Conservation (phyloP, 371 early-diverging fungal species). For the Syncephalastrum contaminatum region DNA sequence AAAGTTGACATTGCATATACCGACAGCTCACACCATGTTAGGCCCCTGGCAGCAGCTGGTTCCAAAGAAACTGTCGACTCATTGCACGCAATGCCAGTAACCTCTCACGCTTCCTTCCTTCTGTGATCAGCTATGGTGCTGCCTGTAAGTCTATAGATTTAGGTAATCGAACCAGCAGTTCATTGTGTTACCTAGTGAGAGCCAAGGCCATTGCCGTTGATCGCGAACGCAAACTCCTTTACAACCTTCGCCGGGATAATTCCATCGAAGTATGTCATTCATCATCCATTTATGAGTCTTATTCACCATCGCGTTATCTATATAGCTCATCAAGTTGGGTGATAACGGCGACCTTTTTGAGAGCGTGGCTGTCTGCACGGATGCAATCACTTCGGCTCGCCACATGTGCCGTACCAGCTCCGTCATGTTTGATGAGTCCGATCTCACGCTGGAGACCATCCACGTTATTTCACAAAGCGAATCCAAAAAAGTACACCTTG, state of each 20-base stretch:
- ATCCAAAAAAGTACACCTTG: slow-evolving; percentile 60
- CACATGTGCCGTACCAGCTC: slow-evolving; percentile 48
- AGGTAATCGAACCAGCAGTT: slow-evolving; percentile 9
- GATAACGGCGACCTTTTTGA: slow-evolving; percentile 22
- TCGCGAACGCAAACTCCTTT: slow-evolving; percentile 67
- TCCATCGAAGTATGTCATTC: slow-evolving; percentile 60
- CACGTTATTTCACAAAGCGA: slow-evolving; percentile 65
- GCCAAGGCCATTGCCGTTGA: slow-evolving; percentile 66
- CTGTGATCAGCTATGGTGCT: no score
- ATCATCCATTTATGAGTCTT: not conserved
- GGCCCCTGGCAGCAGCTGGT: slow-evolving; percentile 55
- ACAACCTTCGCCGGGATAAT: slow-evolving; percentile 63
- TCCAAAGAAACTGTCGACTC: slow-evolving; percentile 66
- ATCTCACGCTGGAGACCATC: slow-evolving; percentile 60
- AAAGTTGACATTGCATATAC: not conserved
- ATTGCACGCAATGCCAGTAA: slow-evolving; percentile 53
- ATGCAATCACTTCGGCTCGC: slow-evolving; percentile 48
- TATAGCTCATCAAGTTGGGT: slow-evolving; percentile 32
- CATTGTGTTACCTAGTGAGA: slow-evolving; percentile 24
- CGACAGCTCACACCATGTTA: not conserved
- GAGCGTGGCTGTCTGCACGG: slow-evolving; percentile 31
- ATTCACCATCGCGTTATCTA: not conserved
- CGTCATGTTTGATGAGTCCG: slow-evolving; percentile 27
- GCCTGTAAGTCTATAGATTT: no score
- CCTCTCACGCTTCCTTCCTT: not conserved